phyloP scores from a whole-genome alignment of 495 filamentous ascomycete genomes.

The Penicillium arizonense region DNA sequence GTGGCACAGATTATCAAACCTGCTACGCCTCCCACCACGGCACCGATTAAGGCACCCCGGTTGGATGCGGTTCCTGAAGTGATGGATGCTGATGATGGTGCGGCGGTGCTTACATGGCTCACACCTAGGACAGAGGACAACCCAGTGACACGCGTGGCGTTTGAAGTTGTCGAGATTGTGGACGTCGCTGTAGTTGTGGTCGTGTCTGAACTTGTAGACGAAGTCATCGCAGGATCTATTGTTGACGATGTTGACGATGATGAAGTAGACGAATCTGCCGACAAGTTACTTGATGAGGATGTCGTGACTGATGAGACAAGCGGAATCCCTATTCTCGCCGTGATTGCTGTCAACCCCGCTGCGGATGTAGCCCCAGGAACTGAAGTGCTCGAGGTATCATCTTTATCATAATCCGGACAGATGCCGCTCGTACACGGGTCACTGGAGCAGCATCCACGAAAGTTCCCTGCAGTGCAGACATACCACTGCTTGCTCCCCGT shows the following conservation, averaged over 20 bases:
- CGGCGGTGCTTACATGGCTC: neutral
- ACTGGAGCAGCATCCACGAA: constrained; percentile 38
- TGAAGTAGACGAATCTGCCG: neutral
- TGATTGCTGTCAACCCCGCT: too few species aligned
- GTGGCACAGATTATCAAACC: constrained; percentile 19
- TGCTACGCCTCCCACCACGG: constrained; percentile 21
- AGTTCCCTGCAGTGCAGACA: constrained; percentile 27
- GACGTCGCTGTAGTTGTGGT: neutral
- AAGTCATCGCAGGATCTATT: neutral
- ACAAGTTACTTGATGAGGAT: neutral
- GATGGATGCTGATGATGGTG: neutral
- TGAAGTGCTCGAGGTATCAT: neutral
- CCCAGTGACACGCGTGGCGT: neutral
- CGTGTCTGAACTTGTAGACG: neutral
- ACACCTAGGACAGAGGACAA: neutral
- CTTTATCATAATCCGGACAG: constrained; percentile 28
- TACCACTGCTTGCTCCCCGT: constrained; percentile 25
- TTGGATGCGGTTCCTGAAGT: constrained; percentile 1
- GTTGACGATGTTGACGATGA: neutral
- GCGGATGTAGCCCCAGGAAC: too few species aligned
- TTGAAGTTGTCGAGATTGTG: neutral
- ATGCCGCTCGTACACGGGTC: constrained; percentile 34
- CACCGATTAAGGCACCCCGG: constrained; percentile 27
- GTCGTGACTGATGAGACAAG: neutral
- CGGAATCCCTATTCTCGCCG: neutral